Conservation (phyloP, 768 basidiomycete genomes). For the Lactifluus subvellereus region DNA sequence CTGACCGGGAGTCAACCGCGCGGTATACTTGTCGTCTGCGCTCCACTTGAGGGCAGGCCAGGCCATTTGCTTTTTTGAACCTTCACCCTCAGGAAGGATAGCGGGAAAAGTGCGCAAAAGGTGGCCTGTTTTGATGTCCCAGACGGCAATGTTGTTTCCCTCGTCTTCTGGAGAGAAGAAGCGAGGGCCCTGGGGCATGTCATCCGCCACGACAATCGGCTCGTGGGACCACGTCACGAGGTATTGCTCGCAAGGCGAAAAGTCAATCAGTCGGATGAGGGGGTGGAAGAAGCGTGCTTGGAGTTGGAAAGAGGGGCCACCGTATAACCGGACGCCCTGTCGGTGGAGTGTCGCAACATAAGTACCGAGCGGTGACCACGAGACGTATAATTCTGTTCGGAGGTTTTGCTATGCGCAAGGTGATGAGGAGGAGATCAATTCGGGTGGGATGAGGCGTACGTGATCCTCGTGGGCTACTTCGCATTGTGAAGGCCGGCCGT, state of each 20-base stretch:
- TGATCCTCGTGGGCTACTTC: constrained; percentile 71
- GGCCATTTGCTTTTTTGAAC: constrained; percentile 73
- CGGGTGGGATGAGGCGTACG: constrained; percentile 39
- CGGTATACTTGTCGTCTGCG: constrained; percentile 92
- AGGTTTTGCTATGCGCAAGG: constrained; percentile 42
- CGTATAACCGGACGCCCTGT: constrained; percentile 95
- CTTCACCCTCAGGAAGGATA: constrained; percentile 52
- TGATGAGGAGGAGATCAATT: constrained; percentile 1
- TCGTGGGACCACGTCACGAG: constrained; percentile 97
- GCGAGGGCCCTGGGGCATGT: constrained; percentile 72
- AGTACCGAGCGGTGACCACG: constrained; percentile 97
- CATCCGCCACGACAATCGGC: constrained; percentile 80
- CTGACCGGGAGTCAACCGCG: constrained; percentile 79
- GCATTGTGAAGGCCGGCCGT: constrained; percentile 82
- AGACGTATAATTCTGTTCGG: constrained; percentile 95
- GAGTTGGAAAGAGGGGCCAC: constrained; percentile 83
- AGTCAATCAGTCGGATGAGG: constrained; percentile 91
- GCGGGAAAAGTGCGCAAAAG: constrained; percentile 89
- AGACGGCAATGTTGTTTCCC: constrained; percentile 95
- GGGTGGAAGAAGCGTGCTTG: constrained; percentile 93
- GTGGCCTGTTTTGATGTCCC: constrained; percentile 93
- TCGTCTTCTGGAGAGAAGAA: constrained; percentile 92
- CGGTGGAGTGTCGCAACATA: constrained; percentile 90
- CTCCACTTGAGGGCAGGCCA: constrained; percentile 99
- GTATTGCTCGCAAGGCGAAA: constrained; percentile 95